Conservation (phyloP, 2,329 filamentous ascomycete genomes). For the Cordyceps farinosa region DNA sequence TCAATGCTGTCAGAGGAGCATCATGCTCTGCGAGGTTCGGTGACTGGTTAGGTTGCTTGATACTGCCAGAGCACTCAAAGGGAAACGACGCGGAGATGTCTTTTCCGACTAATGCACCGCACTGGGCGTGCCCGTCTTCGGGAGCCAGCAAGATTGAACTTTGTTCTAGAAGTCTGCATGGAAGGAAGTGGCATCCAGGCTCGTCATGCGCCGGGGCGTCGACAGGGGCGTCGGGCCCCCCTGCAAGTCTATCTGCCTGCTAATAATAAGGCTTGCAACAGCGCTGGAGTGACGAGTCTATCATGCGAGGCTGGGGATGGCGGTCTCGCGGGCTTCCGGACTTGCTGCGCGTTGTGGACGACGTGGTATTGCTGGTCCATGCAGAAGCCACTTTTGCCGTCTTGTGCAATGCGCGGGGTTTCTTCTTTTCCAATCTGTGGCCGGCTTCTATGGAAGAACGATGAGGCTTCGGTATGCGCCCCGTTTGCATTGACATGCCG, state of each 20-base stretch:
- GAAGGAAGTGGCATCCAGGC: not conserved
- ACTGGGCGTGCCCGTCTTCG: not conserved
- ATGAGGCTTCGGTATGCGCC: not conserved
- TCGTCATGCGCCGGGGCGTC: not conserved
- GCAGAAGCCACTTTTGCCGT: not conserved
- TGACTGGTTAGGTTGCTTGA: not conserved
- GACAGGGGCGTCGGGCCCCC: not conserved
- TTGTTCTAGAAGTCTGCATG: slow-evolving; percentile 11
- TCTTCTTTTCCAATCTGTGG: not conserved
- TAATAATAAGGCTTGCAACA: not conserved
- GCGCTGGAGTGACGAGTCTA: not conserved
- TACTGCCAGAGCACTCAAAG: not conserved
- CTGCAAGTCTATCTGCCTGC: not conserved
- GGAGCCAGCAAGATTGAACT: slow-evolving; percentile 4
- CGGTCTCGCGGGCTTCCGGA: not conserved
- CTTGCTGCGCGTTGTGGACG: not conserved
- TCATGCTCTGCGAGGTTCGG: not conserved
- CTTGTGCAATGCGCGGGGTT: not conserved
- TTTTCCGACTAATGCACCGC: slow-evolving; percentile 10
- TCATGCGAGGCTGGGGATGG: slow-evolving; percentile 1
- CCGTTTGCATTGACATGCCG: not conserved
- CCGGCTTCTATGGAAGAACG: not conserved
- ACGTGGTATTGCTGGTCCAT: not conserved
- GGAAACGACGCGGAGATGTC: not conserved
- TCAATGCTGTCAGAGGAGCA: slow-evolving; percentile 1